A percentile compares a stretch with the other conserved stretches of the same genome.
phyloP scores from a whole-genome alignment of 2,329 filamentous ascomycete genomes.

The Fusarium sp. region DNA sequence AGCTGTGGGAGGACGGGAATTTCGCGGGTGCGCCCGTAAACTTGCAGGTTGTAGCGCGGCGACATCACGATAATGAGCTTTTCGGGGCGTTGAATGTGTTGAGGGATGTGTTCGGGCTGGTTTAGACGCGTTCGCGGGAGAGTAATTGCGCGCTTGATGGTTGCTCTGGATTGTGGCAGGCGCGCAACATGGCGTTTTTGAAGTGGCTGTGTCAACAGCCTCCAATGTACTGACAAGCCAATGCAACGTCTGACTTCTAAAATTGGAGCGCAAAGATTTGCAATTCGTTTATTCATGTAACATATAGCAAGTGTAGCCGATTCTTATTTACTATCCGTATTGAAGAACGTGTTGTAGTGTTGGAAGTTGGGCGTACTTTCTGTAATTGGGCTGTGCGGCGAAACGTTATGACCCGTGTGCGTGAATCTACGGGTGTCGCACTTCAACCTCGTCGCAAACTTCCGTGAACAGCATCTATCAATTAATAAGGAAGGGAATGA shows the following conservation, averaged over 20 bases:
- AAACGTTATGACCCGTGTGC: too few relatives aligned
- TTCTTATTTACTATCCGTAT: background rate
- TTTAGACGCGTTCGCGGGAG: background rate
- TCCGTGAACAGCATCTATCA: background rate
- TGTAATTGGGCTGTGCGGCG: too few relatives aligned
- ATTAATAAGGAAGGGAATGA: background rate
- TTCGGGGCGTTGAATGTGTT: slow-evolving; percentile 48
- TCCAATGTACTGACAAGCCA: background rate
- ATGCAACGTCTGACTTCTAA: background rate
- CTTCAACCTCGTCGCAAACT: background rate
- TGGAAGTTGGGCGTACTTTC: too few relatives aligned
- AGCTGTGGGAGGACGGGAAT: slow-evolving; percentile 49
- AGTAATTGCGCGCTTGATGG: background rate
- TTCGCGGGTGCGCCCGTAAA: slow-evolving; percentile 52
- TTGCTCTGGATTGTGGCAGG: background rate
- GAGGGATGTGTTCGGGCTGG: slow-evolving; percentile 19
- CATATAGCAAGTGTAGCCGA: background rate
- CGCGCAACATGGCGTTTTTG: background rate
- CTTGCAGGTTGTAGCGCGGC: slow-evolving; percentile 51
- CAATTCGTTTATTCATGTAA: background rate
- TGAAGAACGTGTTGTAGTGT: background rate
- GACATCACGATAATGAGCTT: slow-evolving; percentile 52
- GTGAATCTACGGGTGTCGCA: background rate
- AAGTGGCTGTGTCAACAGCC: background rate
- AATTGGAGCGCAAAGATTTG: background rate